Evolutionary conservation across 2,329 filamentous ascomycete species (phyloP), one percentile per base, ranked within the genome.

Genomic region (Colletotrichum gigasporum): DNA sequence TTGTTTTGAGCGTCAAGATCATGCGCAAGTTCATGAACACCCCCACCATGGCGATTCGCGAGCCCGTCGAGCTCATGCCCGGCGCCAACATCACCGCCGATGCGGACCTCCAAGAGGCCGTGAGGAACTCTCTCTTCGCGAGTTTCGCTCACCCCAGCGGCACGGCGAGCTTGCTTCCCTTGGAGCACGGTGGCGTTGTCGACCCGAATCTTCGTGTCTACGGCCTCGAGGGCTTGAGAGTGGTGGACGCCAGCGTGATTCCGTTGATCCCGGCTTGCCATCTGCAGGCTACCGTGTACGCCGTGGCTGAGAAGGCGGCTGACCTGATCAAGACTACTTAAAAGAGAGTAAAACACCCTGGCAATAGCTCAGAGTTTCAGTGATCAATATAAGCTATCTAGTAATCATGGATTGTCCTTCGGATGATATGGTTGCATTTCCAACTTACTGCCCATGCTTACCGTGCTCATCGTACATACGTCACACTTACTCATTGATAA

Each of bases 141-240:
- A 57, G 50, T 14, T 57, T 65, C 18, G 22, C 58, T 12, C 84
- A 87, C 68, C 78, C 81, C 0, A 71, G 77, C 2, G 82, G 85
- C 3, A 85, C 81, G 16, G 77, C 79, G 41, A 78, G 80, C 14
- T 83, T 85, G 81, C 72, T 81, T 64, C 81, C 81, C 2, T 69
- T 74, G 26, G 77, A 79, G 28, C 71, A 75, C 5, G 74, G 70
- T 2, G 77, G 77, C 2, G 75, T 76, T 0, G 74, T 76, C 5
- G 73, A 75, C 22, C 64, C 69, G 10, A 51, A 69, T 5, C 69
- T 77, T 2, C 63, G 70, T 1, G 75, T 76, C 1, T 72, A 76
- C 16, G 74, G 75, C 1, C 68, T 75, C 0, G 52, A 67, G 16
- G 65, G 67, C 0, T 52, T 76, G 3, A 67, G 73, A 5, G 69